Conservation (phyloP, 2,329 filamentous ascomycete genomes). For the Aspergillus costaricaensis region DNA sequence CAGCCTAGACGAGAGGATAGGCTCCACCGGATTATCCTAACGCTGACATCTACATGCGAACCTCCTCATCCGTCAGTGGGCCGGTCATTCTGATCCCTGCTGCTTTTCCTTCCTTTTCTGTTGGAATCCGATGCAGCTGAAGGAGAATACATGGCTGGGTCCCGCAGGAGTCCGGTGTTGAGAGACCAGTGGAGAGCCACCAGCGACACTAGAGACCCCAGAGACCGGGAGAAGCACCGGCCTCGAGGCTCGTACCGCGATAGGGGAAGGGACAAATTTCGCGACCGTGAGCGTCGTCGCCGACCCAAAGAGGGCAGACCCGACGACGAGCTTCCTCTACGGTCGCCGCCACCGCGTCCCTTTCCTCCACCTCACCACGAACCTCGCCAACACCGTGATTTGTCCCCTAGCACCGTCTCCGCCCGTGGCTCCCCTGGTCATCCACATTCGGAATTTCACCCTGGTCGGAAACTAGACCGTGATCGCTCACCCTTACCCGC, state of each 20-base stretch:
- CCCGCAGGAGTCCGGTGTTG: conserved; percentile 52
- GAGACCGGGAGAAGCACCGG: conserved; percentile 39
- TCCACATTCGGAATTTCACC: conserved; percentile 22
- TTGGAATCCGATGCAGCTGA: conserved; percentile 45
- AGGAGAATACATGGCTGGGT: conserved; percentile 51
- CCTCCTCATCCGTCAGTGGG: conserved; percentile 17
- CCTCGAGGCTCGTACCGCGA: conserved; percentile 46
- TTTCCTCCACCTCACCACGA: conserved; percentile 34
- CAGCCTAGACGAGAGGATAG: not conserved
- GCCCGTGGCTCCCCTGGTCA: conserved; percentile 31
- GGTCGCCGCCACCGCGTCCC: conserved; percentile 41
- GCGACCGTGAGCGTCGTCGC: conserved; percentile 40
- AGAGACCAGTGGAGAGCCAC: conserved; percentile 54
- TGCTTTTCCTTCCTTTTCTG: conserved; percentile 11
- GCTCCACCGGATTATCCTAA: conserved; percentile 24
- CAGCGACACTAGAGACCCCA: conserved; percentile 42
- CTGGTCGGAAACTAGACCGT: conserved; percentile 25
- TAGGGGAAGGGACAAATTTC: conserved; percentile 44
- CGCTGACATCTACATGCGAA: conserved; percentile 23
- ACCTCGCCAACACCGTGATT: conserved; percentile 32
- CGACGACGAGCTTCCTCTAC: conserved; percentile 39
- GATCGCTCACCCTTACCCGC: conserved; percentile 25
- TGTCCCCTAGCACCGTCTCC: conserved; percentile 29
- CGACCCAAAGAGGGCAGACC: conserved; percentile 38
- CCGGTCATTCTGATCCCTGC: conserved; percentile 15